Conservation (phyloP, 1,284 basidiomycete genomes). For the Ustilago cynodontis region DNA sequence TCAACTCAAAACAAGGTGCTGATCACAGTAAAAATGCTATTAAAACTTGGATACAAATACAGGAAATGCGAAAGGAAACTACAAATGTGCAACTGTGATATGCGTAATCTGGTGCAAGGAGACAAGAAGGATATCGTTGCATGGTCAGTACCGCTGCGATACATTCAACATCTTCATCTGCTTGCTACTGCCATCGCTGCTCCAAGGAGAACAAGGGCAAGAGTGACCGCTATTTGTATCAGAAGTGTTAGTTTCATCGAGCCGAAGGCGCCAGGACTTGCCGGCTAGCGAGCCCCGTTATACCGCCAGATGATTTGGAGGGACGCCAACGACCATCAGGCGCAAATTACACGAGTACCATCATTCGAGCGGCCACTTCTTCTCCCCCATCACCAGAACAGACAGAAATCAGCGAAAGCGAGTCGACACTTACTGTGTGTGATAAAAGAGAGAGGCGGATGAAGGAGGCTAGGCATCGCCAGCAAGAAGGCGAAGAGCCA, state of each 20-base stretch:
- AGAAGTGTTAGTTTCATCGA: constrained; percentile 59
- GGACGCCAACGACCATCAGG: constrained; percentile 52
- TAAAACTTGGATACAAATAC: constrained; percentile 15
- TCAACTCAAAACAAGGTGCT: too few relatives aligned
- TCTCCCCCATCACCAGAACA: not conserved
- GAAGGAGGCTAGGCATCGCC: constrained; percentile 19
- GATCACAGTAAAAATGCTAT: constrained; percentile 7
- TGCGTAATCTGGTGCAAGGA: not conserved
- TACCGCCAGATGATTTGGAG: constrained; percentile 35
- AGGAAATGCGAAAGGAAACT: constrained; percentile 6
- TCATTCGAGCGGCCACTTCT: constrained; percentile 34
- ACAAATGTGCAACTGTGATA: not conserved
- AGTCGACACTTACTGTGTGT: constrained; percentile 17
- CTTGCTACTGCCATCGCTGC: not conserved
- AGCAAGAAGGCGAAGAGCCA: constrained; percentile 55
- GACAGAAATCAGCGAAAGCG: not conserved
- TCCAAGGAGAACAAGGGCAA: not conserved
- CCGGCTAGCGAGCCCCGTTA: constrained; percentile 63
- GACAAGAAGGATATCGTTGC: not conserved
- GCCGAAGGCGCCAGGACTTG: constrained; percentile 54
- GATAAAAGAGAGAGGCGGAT: not conserved
- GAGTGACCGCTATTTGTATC: constrained; percentile 16
- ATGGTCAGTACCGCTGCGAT: not conserved
- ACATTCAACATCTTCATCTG: not conserved
- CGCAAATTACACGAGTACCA: constrained; percentile 67